These are phyloP conservation scores for Marsdenia floribunda DNA, from an alignment of 257 asterid species.

Conservation along the genomic window DNA sequence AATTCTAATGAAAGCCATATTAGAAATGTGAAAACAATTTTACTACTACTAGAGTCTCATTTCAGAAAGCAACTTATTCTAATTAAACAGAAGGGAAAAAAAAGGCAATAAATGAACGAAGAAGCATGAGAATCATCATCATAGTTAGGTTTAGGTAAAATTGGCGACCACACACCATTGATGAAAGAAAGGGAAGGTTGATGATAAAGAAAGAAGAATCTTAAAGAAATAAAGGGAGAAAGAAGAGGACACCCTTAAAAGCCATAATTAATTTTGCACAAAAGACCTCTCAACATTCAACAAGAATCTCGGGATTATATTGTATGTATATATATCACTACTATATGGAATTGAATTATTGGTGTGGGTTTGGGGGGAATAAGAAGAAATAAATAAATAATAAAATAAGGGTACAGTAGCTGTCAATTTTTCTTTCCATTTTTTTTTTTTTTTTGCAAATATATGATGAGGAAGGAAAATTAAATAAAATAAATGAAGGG, in stretches of 20 bases:
- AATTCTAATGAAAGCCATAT: too few relatives aligned
- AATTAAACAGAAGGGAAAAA: background rate
- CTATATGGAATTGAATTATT: constrained; percentile 22
- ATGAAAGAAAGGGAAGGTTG: background rate
- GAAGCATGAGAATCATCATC: background rate
- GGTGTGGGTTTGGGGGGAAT: background rate
- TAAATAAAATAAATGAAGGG: background rate
- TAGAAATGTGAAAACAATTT: too few relatives aligned
- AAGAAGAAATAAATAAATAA: too few relatives aligned
- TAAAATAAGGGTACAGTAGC: too few relatives aligned
- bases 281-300: constrained; percentile 25
- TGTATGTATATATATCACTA: background rate
- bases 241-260: constrained; percentile 26
- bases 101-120: background rate
- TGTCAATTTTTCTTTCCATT: too few relatives aligned
- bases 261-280: constrained; percentile 29
- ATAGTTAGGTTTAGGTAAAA: background rate
- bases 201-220: background rate
- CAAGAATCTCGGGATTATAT: constrained; percentile 23
- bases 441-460: background rate
- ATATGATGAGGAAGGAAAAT: background rate
- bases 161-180: background rate
- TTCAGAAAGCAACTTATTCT: background rate
- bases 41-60: too few relatives aligned
- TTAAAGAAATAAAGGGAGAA: constrained; percentile 21